These are phyloP conservation scores for Chamaenerion angustifolium DNA, from an alignment of 345 rosid genomes.

Conservation along the genomic window DNA sequence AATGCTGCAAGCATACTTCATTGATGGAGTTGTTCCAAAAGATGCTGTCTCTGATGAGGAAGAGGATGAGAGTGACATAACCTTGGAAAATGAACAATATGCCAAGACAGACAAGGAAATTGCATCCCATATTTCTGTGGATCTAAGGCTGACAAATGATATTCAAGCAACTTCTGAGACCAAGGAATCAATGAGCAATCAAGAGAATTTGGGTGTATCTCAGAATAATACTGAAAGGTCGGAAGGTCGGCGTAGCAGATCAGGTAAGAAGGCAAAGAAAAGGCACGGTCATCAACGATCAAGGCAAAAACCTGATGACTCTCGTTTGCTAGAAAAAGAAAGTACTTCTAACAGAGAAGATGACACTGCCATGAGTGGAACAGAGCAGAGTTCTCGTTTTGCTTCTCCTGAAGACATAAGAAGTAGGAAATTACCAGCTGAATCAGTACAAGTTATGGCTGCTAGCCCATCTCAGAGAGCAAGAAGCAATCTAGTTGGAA, in stretches of 20 bases:
- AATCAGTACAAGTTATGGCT: conserved; percentile 37
- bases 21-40: conserved; percentile 59
- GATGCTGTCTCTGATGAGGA: conserved; percentile 79
- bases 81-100: conserved; percentile 30
- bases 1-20: conserved; percentile 64
- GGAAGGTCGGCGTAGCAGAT: conserved; percentile 62
- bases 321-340: conserved; percentile 48
- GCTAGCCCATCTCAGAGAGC: conserved; percentile 32
- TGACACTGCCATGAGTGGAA: conserved; percentile 76
- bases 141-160: conserved; percentile 34
- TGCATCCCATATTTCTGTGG: conserved; percentile 33
- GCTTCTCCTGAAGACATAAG: conserved; percentile 74
- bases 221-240: conserved; percentile 25
- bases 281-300: conserved; percentile 68
- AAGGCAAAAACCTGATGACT: conserved; percentile 44
- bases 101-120: conserved; percentile 27
- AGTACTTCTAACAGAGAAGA: conserved; percentile 65
- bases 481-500: conserved; percentile 37
- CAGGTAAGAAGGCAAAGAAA: conserved; percentile 91
- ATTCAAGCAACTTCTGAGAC: conserved; percentile 36
- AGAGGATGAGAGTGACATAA: conserved; percentile 47
- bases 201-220: conserved; percentile 35
- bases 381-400: conserved; percentile 70
- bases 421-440: conserved; percentile 71
- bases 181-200: conserved; percentile 42